Evolutionary conservation across 805 yeast genomes (phyloP), one percentile per base, ranked within the genome.

Genomic region (Tetrapisispora taiwanensis): DNA sequence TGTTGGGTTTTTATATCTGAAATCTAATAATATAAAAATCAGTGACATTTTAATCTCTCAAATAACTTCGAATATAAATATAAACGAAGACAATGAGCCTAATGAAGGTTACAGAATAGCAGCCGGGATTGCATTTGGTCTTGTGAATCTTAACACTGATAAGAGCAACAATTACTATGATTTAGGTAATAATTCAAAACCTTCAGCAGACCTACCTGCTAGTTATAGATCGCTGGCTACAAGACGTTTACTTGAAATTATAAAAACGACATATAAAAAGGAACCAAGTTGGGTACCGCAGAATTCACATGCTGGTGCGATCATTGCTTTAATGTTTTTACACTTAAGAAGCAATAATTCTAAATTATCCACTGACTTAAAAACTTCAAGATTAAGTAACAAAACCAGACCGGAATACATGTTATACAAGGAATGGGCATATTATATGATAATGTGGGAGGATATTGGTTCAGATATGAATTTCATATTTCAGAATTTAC

Each of bases 51-150:
- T 89, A 35, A 63, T 84, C 17, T 71, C 83, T 0, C 95, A 90
- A 56, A 67, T 90, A 1, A 72, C 72, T 20, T 52, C 62, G 3
- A 48, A 55, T 32, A 73, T 80, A 4, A 65, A 72, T 2, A 70
- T 79, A 5, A 76, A 77, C 48, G 89, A 80, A 35, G 71, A 70
- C 42, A 48, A 67, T 27, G 64, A 72, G 38, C 78, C 79, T 2
- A 79, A 77, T 60, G 96, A 89, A 60, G 84, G 89, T 1, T 90
- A 89, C 54, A 67, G 94, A 44, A 66, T 86, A 12, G 84, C 95
- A 1, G 94, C 95, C 1, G 98, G 98, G 0, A 75, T 90, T 35
- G 78, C 95, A 0, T 63, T 89, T 15, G 99, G 99, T 0, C 75
- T 80, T 45, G 79, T 88, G 14, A 88, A 89, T 54, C 60, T 88